A percentile compares a stretch with the other conserved stretches of the same genome.
These are phyloP conservation scores for Piloderma croceum DNA, from an alignment of 768 basidiomycete genomes.

Conservation along the genomic window DNA sequence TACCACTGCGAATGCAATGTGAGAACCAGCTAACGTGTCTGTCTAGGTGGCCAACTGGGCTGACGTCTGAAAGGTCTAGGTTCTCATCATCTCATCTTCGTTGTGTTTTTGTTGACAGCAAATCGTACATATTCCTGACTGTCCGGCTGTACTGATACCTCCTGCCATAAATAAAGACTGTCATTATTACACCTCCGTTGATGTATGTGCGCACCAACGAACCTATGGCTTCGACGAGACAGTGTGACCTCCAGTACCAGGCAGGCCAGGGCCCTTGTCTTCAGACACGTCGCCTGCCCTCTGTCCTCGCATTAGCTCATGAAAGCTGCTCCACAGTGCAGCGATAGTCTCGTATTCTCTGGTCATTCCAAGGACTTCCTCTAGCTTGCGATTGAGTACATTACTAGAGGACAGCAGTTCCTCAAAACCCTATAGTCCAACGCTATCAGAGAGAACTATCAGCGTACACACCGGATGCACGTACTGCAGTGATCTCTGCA, in stretches of 20 bases:
- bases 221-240: too few species aligned
- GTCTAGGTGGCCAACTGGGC: slow-evolving; percentile 35
- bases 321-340: slow-evolving; percentile 75
- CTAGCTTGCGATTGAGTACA: slow-evolving; percentile 81
- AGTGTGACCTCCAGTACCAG: slow-evolving; percentile 70
- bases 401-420: slow-evolving; percentile 82
- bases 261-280: slow-evolving; percentile 41
- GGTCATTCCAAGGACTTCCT: slow-evolving; percentile 90
- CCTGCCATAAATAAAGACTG: slow-evolving; percentile 11
- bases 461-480: slow-evolving; percentile 14
- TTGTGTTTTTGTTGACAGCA: not conserved
- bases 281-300: slow-evolving; percentile 29
- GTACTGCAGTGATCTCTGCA: slow-evolving; percentile 67
- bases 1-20: slow-evolving; percentile 13
- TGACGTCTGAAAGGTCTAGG: slow-evolving; percentile 21
- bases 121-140: not conserved
- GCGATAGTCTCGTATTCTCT: slow-evolving; percentile 89
- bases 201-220: too few species aligned
- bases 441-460: not conserved
- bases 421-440: slow-evolving; percentile 68
- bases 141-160: not conserved
- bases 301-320: slow-evolving; percentile 64
- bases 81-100: slow-evolving; percentile 1
- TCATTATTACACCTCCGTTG: too few species aligned
- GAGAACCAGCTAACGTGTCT: slow-evolving; percentile 9